Evolutionary conservation across 1,284 basidiomycete genomes (phyloP).

Genomic region (Cutaneotrichosporon sp.): DNA sequence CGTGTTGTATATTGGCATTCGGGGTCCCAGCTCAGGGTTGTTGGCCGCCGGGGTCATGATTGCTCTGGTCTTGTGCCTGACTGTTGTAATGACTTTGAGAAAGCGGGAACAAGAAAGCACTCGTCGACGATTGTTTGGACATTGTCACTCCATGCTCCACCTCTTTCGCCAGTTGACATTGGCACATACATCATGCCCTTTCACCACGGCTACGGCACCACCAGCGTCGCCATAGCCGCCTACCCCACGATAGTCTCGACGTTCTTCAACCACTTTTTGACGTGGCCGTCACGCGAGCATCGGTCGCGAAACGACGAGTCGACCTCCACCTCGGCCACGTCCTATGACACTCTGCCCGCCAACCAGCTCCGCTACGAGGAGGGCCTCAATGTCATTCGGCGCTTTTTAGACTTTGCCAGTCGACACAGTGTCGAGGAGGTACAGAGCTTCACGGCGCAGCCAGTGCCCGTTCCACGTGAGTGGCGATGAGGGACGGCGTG

Average conservation of each 20-base stretch:
- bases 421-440: constrained; percentile 47
- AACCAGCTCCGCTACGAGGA: constrained; percentile 44
- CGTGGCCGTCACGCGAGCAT: constrained; percentile 13
- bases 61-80: too few relatives aligned
- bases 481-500: not conserved
- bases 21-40: too few relatives aligned
- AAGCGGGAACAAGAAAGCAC: too few relatives aligned
- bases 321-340: not conserved
- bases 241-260: constrained; percentile 43
- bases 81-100: too few relatives aligned
- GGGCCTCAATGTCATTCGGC: constrained; percentile 38
- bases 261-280: constrained; percentile 37
- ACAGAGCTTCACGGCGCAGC: constrained; percentile 48
- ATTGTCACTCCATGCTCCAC: not conserved
- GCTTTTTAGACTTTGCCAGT: constrained; percentile 42
- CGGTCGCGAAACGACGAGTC: constrained; percentile 1
- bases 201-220: not conserved
- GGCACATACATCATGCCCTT: not conserved
- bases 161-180: not conserved
- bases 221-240: constrained; percentile 35
- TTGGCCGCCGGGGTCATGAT: too few relatives aligned
- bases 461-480: constrained; percentile 41
- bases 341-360: constrained; percentile 24
- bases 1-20: too few relatives aligned
- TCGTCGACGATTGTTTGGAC: not conserved